Conservation (phyloP, 2,329 filamentous ascomycete species). For the Aspergillus novoparasiticus region DNA sequence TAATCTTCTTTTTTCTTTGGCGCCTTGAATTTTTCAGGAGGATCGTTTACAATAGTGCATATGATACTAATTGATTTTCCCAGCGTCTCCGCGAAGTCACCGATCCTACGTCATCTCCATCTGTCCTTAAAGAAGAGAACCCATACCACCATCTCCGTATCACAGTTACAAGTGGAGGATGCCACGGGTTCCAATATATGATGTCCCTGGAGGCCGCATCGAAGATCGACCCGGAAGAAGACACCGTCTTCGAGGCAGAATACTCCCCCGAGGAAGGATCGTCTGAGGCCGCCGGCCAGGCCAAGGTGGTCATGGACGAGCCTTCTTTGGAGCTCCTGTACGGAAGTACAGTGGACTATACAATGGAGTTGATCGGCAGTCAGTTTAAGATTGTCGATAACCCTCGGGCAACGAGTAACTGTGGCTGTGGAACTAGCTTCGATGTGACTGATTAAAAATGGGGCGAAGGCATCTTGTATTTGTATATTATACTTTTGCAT, state of each 20-base stretch:
- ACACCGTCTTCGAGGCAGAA: constrained; percentile 80
- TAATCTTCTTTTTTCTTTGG: constrained; percentile 7
- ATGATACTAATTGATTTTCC: constrained; percentile 19
- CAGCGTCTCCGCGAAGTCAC: constrained; percentile 76
- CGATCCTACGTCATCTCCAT: constrained; percentile 43
- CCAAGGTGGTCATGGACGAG: constrained; percentile 89
- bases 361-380: constrained; percentile 88
- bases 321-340: constrained; percentile 85
- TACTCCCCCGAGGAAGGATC: constrained; percentile 25
- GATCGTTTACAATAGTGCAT: neutral
- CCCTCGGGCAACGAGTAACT: constrained; percentile 86
- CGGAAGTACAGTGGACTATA: constrained; percentile 95
- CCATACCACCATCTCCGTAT: constrained; percentile 85
- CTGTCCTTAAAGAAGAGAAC: constrained; percentile 54
- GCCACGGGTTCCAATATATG: constrained; percentile 96
- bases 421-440: constrained; percentile 96
- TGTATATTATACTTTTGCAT: constrained; percentile 22
- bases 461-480: constrained; percentile 5
- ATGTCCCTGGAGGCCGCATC: constrained; percentile 73
- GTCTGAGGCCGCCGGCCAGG: constrained; percentile 48
- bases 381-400: constrained; percentile 98
- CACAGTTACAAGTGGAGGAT: constrained; percentile 89
- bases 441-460: constrained; percentile 71
- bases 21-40: neutral
- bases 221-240: constrained; percentile 70